phyloP scores from a whole-genome alignment of 2,329 filamentous ascomycete species.

The Penicillium glabrum region DNA sequence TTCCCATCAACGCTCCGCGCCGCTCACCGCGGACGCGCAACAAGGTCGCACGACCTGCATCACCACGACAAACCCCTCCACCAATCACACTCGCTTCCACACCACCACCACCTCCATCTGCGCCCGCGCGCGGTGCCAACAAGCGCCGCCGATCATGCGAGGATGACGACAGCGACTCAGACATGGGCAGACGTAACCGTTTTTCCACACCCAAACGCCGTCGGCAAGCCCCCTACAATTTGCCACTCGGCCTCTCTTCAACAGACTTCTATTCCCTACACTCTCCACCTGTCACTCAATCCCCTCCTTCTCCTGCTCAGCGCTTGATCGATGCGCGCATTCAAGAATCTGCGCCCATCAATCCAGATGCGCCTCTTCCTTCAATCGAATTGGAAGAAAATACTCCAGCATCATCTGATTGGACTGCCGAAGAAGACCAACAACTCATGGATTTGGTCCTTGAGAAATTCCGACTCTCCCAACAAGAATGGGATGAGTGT shows the following conservation, averaged over 20 bases:
- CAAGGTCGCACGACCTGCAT: conserved; percentile 22
- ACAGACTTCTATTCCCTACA: conserved; percentile 47
- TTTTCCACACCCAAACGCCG: conserved; percentile 48
- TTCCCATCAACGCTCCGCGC: conserved; percentile 31
- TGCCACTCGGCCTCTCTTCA: conserved; percentile 45
- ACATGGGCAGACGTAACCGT: conserved; percentile 18
- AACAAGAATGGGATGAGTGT: conserved; percentile 48
- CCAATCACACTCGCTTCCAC: conserved; percentile 15
- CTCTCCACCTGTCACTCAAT: conserved; percentile 34
- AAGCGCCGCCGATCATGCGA: conserved; percentile 41
- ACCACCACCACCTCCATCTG: conserved; percentile 25
- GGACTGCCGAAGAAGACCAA: conserved; percentile 44
- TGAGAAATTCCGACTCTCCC: conserved; percentile 44
- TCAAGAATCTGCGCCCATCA: conserved; percentile 17
- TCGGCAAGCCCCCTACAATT: conserved; percentile 41
- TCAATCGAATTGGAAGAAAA: conserved; percentile 34
- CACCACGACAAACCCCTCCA: conserved; percentile 21
- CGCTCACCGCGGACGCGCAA: conserved; percentile 31
- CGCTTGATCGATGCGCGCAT: conserved; percentile 6
- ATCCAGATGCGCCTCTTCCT: conserved; percentile 36
- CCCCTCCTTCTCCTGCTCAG: conserved; percentile 28
- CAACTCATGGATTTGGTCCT: conserved; percentile 45
- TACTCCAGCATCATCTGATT: conserved; percentile 21
- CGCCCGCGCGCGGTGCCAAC: conserved; percentile 35
- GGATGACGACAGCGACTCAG: conserved; percentile 15